Base-by-base conservation (phyloP, 2,329 filamentous ascomycete species). In the Colletotrichum sp. region DNA sequence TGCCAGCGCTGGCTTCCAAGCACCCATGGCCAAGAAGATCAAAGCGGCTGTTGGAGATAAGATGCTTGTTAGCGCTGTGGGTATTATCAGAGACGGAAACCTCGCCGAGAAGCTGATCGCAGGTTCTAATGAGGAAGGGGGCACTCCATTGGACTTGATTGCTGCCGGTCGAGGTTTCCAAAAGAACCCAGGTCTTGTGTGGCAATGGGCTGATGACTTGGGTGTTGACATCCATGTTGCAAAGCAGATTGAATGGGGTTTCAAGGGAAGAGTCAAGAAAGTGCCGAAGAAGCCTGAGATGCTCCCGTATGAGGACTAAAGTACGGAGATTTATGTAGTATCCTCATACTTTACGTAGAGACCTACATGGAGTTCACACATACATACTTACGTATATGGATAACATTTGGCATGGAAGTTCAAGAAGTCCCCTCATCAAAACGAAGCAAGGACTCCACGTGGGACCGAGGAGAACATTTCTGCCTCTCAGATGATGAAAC, bases 41-140 rank as follows among this genome's bases (percentile, higher is more conserved):
- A 96, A 95, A 86, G 89, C 92, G 78, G 92, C 89, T 2, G 90
- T 96, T 1, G 93, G 93, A 0, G 91, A 93, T 74, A 92, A 81
- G 68, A 61, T 88, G 77, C 72, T 88, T 0, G 84, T 90, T 27
- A 84, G 84, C 12, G 80, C 88, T 0, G 90, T 91, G 0, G 90
- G 90, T 0, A 84, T 79, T 19, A 90, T 91, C 78, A 86, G 80
- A n/a, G 84, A 76, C 1, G 89, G 86, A 0, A 81, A 79, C 3
- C 79, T 86, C 8, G 90, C 90, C 0, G 85, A 91, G 78, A 52
- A 52, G 44, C n/a, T 52, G n/a, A 52, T 22, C 7, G 13, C 44
- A 11, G 44, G 44, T 8, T 52, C 44, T 12, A 4, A 52, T 52
- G 55, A 59, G 27, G 55, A 27, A 25, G 55, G 22, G 55, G 13